These are phyloP conservation scores for Nothopassalora personata DNA, from an alignment of 2,329 filamentous ascomycete genomes.

Conservation along the genomic window DNA sequence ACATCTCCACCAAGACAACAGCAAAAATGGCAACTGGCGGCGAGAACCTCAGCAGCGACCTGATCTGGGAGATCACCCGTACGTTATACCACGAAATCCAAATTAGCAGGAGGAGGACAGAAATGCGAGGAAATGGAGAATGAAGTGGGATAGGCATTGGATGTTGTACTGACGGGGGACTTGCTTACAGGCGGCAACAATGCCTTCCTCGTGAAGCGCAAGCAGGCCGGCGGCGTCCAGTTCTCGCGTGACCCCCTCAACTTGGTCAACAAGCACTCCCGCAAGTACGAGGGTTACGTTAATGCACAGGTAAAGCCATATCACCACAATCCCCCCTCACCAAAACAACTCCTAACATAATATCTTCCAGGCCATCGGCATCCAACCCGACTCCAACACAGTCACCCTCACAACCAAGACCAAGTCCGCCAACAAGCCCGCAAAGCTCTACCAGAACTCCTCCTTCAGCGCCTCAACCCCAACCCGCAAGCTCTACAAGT, in stretches of 20 bases:
- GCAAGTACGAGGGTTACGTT: constrained; percentile 91
- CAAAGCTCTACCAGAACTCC: constrained; percentile 57
- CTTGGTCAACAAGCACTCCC: constrained; percentile 82
- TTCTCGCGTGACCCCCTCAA: constrained; percentile 95
- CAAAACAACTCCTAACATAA: constrained; percentile 6
- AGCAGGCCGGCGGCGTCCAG: constrained; percentile 68
- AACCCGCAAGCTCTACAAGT: constrained; percentile 83
- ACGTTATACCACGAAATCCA: constrained; percentile 45
- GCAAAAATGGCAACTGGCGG: constrained; percentile 49
- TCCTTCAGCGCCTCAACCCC: constrained; percentile 68
- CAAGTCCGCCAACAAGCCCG: constrained; percentile 67
- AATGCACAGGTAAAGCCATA: constrained; percentile 72
- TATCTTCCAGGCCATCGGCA: constrained; percentile 65
- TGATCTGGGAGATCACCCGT: constrained; percentile 95
- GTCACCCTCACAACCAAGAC: constrained; percentile 77
- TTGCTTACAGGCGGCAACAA: constrained; percentile 68
- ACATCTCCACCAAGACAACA: constrained; percentile 39
- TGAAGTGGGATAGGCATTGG: constrained; percentile 1
- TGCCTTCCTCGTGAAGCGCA: constrained; percentile 88
- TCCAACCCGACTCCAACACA: constrained; percentile 72
- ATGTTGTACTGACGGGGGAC: constrained; percentile 5
- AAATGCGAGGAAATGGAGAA: background rate
- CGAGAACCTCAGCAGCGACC: constrained; percentile 75
- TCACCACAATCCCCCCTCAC: background rate
- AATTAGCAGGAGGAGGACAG: background rate